Conservation (phyloP, 169 alveolate species). For the Eimeria necatrix region DNA sequence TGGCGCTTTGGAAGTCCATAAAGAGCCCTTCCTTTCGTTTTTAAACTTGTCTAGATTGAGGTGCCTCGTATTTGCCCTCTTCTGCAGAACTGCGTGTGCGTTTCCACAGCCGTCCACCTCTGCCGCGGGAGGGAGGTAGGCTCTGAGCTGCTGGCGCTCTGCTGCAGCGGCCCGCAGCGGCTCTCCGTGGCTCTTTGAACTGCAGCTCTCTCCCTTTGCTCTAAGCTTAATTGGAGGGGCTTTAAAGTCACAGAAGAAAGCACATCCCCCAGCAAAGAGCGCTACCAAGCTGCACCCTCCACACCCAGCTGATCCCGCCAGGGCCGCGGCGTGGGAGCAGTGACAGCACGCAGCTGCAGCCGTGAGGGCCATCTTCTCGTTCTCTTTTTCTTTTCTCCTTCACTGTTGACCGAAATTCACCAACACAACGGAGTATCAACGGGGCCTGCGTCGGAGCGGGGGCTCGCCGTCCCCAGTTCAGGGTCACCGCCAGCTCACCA, state of each 20-base stretch:
- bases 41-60: not conserved
- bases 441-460: conserved; percentile 8
- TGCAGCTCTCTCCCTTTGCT: not conserved
- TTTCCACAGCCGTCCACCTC: not conserved
- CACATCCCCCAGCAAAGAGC: too few relatives aligned
- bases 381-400: not conserved
- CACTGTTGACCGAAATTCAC: not conserved
- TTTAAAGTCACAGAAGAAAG: too few relatives aligned
- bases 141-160: not conserved
- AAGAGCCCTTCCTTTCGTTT: not conserved
- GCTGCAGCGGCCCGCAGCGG: not conserved
- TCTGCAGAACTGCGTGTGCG: not conserved
- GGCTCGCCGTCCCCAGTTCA: not conserved
- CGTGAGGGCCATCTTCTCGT: not conserved
- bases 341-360: too few relatives aligned
- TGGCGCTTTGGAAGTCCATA: not conserved
- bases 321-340: not conserved
- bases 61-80: not conserved
- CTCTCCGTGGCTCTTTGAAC: too few relatives aligned
- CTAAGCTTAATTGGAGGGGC: not conserved
- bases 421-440: not conserved
- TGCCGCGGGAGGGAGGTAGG: not conserved
- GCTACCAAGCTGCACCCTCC: too few relatives aligned
- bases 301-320: not conserved
- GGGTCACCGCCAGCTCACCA: conserved; percentile 9